Evolutionary conservation across 2,329 filamentous ascomycete genomes (phyloP), one percentile per base, ranked within the genome.

Genomic region (Penicillium sp.): DNA sequence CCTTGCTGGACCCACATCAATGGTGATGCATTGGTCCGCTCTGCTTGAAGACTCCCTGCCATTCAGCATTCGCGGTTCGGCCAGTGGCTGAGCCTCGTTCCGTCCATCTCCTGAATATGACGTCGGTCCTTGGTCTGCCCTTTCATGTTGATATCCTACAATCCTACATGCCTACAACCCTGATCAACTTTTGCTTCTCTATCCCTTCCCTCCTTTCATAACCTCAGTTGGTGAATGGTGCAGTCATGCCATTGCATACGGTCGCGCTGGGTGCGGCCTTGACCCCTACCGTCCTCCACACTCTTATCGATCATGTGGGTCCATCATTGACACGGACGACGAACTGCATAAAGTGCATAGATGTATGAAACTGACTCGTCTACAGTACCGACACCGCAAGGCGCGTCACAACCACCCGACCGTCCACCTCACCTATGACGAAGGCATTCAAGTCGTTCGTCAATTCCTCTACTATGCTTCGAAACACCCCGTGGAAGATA

Each of bases 371-470:
- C 61, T 62, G 26, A 65, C 22, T 55, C 25, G 33, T 49, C 33
- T n/a, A 25, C 59, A 95, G 90, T 97, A 95, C 77, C 82, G 96
- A 62, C 90, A 96, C 71, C 89, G 91, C 65, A 90, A 90, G 71
- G 85, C 87, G 1, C 83, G 89, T 33, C 87, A 84, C 63, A 83
- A 93, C 66, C 93, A 93, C 65, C 94, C 94, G 0, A 96, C 92
- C 1, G 90, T 91, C 1, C 92, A 96, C 75, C 87, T 99, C 58
- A 93, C 93, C 56, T 99, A 99, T 79, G 91, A 98, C 73, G 91
- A 97, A 79, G 94, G 93, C 40, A 84, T 99, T 14, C 87, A 92
- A 65, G 84, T 99, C 54, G 89, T 98, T 69, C 91, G 93, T 53
- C 86, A 89, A 38, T 98, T 99, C 76, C 85, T 99, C 38, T 78